Evolutionary conservation across 176 grass and related monocot genomes (phyloP).

Genomic region (Typha latifolia): DNA sequence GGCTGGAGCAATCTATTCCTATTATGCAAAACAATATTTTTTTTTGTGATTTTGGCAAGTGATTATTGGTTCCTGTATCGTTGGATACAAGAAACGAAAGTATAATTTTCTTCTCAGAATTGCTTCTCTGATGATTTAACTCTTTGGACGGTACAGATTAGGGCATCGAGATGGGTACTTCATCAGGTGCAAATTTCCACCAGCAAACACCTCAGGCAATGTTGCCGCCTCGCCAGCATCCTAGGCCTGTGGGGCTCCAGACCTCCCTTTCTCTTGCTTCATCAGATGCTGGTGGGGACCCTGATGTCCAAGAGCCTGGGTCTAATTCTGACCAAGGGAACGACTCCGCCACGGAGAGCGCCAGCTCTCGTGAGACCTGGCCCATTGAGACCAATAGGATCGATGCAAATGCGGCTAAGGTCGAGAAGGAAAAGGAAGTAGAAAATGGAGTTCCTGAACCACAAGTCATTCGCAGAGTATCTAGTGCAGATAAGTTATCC

Average conservation of each 20-base stretch:
- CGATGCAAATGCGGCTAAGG: slow-evolving; percentile 24
- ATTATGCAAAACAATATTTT: background rate
- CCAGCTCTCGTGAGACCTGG: slow-evolving; percentile 60
- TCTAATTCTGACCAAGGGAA: slow-evolving; percentile 58
- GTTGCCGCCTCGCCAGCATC: slow-evolving; percentile 33
- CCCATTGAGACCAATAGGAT: slow-evolving; percentile 36
- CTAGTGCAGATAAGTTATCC: slow-evolving; percentile 21
- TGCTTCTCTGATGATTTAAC: background rate
- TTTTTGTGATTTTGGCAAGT: background rate
- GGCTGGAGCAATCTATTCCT: background rate
- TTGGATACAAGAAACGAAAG: background rate
- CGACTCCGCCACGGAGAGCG: slow-evolving; percentile 66
- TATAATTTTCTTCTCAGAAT: background rate
- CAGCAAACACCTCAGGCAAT: slow-evolving; percentile 38
- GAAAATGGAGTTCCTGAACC: slow-evolving; percentile 17
- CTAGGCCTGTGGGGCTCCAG: slow-evolving; percentile 40
- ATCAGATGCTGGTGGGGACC: slow-evolving; percentile 47
- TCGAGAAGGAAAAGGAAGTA: slow-evolving; percentile 45
- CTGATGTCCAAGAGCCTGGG: slow-evolving; percentile 49
- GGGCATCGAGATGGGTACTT: slow-evolving; percentile 41
- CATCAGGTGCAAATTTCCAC: slow-evolving; percentile 51
- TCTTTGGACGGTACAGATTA: slow-evolving; percentile 11
- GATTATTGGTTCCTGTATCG: background rate
- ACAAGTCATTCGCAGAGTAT: slow-evolving; percentile 31
- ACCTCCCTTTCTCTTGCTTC: slow-evolving; percentile 65